Percentiles rank a stretch among this genome's conserved stretches.
Conservation (phyloP, 2,329 filamentous ascomycete genomes). For the Alternaria dauci region DNA sequence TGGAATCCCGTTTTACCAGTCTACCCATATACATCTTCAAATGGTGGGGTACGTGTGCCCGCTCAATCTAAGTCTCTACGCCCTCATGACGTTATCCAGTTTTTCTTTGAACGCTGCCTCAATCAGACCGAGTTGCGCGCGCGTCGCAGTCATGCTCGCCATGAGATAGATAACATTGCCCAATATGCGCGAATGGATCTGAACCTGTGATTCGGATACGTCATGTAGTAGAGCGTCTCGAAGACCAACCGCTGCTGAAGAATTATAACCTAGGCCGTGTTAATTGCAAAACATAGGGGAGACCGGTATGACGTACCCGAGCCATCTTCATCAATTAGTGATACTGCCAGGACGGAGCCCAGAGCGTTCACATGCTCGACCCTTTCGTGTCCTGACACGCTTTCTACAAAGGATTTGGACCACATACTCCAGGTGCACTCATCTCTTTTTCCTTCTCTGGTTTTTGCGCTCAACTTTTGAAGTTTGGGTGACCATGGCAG, state of each 20-base stretch:
- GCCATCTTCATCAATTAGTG: constrained; percentile 59
- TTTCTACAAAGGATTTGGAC: constrained; percentile 67
- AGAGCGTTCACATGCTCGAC: constrained; percentile 76
- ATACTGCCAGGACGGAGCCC: constrained; percentile 77
- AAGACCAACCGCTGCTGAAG: constrained; percentile 62
- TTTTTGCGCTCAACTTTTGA: background rate
- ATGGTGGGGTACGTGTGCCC: background rate
- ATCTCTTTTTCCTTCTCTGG: background rate
- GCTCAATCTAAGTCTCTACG: background rate
- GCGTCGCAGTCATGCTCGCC: constrained; percentile 56
- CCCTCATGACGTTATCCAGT: constrained; percentile 7
- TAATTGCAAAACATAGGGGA: background rate
- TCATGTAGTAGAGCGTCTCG: constrained; percentile 59
- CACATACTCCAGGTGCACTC: constrained; percentile 72
- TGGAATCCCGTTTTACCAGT: background rate
- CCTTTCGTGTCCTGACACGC: constrained; percentile 63
- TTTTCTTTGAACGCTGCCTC: constrained; percentile 33
- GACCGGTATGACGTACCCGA: constrained; percentile 48
- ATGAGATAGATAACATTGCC: constrained; percentile 70
- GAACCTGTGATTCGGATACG: constrained; percentile 49
- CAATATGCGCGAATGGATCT: constrained; percentile 66
- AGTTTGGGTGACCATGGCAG: background rate
- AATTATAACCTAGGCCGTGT: constrained; percentile 60
- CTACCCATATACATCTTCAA: background rate
- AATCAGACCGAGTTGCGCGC: constrained; percentile 24